Conservation (phyloP, 176 grass and related monocot species). For the Aegilops speltoides region DNA sequence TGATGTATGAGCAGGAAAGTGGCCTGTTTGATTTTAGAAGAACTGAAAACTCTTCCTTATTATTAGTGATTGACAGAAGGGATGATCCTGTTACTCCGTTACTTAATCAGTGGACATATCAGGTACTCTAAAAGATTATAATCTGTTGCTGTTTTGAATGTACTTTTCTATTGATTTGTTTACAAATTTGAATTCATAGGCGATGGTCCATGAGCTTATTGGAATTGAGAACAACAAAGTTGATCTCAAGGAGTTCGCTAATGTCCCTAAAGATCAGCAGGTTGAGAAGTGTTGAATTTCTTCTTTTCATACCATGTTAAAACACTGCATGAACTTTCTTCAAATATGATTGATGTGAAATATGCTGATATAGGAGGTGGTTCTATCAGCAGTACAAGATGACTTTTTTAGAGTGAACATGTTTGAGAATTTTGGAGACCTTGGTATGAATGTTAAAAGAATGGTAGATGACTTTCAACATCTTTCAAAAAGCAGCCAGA, state of each 20-base stretch:
- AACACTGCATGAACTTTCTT: slow-evolving; percentile 8
- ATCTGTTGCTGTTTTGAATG: not conserved
- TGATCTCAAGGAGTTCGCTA: slow-evolving; percentile 66
- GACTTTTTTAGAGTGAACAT: slow-evolving; percentile 86
- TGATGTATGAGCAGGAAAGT: slow-evolving; percentile 99
- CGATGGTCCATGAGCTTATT: slow-evolving; percentile 96
- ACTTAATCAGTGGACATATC: slow-evolving; percentile 99
- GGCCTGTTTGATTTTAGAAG: slow-evolving; percentile 92
- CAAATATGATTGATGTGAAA: slow-evolving; percentile 33
- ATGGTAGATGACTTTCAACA: slow-evolving; percentile 99
- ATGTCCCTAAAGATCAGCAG: slow-evolving; percentile 92
- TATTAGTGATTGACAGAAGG: slow-evolving; percentile 86
- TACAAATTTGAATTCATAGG: slow-evolving; percentile 43
- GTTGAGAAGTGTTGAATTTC: slow-evolving; percentile 45
- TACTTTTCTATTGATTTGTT: slow-evolving; percentile 11
- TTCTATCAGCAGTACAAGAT: slow-evolving; percentile 93
- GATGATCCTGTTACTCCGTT: slow-evolving; percentile 97
- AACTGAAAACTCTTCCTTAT: slow-evolving; percentile 89
- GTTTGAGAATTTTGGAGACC: slow-evolving; percentile 96
- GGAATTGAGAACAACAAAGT: slow-evolving; percentile 96
- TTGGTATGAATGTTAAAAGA: slow-evolving; percentile 99
- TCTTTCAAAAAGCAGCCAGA: slow-evolving; percentile 96
- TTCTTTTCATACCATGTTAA: slow-evolving; percentile 10
- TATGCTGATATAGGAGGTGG: slow-evolving; percentile 75
- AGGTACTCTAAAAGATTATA: slow-evolving; percentile 43